phyloP scores from a whole-genome alignment of 306 rosid genomes.

The Lagenaria siceraria region DNA sequence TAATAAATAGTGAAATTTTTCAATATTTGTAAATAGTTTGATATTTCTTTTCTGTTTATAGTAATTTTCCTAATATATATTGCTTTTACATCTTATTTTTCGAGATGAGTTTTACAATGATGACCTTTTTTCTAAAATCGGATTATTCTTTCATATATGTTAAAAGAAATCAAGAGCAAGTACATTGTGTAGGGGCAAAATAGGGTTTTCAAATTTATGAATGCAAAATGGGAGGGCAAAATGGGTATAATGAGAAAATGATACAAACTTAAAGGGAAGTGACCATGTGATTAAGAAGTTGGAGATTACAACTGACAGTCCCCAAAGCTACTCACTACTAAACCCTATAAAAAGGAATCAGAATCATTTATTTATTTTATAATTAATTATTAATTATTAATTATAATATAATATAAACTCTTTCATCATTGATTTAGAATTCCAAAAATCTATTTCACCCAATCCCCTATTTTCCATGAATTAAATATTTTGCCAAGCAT shows the following conservation, averaged over 20 bases:
- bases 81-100: too few species aligned
- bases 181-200: too few species aligned
- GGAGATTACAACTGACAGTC: constrained; percentile 22
- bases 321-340: constrained; percentile 28
- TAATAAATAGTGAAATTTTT: too few species aligned
- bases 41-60: too few species aligned
- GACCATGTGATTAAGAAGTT: constrained; percentile 32
- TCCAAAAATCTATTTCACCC: constrained; percentile 38
- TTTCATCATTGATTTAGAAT: constrained; percentile 51
- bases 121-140: too few species aligned
- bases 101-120: too few species aligned
- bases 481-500: constrained; percentile 16
- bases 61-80: too few species aligned
- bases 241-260: background rate
- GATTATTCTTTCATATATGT: too few species aligned
- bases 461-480: constrained; percentile 23
- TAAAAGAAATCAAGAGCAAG: too few species aligned
- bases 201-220: background rate
- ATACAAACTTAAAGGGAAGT: background rate
- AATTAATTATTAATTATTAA: too few species aligned
- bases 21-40: too few species aligned
- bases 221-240: background rate
- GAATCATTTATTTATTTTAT: constrained; percentile 17
- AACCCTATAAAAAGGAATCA: constrained; percentile 42
- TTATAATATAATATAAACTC: background rate